Percentiles rank a stretch among this genome's conserved stretches.
Evolutionary conservation across 805 yeast genomes (phyloP).

Genomic region (Candida coquimbonensis): DNA sequence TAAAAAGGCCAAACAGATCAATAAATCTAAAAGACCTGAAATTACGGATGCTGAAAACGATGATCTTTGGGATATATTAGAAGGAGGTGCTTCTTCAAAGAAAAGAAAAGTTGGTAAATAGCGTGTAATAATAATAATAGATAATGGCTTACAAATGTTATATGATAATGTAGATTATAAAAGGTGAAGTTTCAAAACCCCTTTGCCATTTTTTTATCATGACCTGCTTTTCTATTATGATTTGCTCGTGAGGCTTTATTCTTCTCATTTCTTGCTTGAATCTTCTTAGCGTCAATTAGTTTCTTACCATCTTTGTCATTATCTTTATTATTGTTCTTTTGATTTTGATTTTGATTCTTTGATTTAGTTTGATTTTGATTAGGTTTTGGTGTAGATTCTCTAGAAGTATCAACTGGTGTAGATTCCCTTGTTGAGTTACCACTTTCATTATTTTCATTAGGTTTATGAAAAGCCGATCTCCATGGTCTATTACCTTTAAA

Average conservation of each 20-base stretch:
- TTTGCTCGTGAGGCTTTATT: conserved; percentile 53
- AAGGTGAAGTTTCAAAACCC: background rate
- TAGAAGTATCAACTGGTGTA: background rate
- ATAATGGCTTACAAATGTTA: no score
- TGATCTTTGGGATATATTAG: conserved; percentile 31
- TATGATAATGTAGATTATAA: background rate
- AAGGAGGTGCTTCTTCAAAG: conserved; percentile 10
- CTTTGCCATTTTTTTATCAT: conserved; percentile 44
- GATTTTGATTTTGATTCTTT: background rate
- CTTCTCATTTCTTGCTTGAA: conserved; percentile 41
- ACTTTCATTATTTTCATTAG: background rate
- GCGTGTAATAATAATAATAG: no score
- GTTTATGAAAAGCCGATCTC: conserved; percentile 15
- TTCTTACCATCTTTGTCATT: background rate
- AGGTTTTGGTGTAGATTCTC: background rate
- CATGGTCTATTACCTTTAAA: conserved; percentile 35
- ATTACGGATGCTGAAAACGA: conserved; percentile 26
- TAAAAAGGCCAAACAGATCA: conserved; percentile 26
- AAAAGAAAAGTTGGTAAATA: conserved; percentile 14
- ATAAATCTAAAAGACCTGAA: conserved; percentile 23
- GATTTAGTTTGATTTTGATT: background rate
- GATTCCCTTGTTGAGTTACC: background rate
- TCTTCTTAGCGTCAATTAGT: conserved; percentile 23
- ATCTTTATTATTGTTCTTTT: background rate
- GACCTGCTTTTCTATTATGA: conserved; percentile 59